Percentiles rank a stretch among this genome's conserved stretches.
phyloP scores from a whole-genome alignment of 208 protist genomes.

The Leishmania turanica region DNA sequence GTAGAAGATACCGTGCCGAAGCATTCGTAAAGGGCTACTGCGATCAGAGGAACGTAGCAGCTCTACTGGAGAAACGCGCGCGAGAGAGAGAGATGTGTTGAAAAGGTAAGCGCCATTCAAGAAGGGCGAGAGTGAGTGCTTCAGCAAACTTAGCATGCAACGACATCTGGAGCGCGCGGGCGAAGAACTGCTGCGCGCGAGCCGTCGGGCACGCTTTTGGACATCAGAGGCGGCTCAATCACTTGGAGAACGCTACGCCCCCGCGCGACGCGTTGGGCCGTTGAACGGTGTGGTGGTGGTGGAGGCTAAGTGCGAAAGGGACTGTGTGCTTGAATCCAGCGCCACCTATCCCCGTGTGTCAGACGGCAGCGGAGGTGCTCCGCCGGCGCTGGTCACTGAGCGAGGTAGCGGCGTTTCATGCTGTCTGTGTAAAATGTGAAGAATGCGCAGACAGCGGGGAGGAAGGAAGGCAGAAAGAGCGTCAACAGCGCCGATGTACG shows the following conservation, averaged over 20 bases:
- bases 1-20: constrained; percentile 15
- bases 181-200: not conserved
- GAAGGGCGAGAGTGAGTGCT: not conserved
- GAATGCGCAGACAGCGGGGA: not conserved
- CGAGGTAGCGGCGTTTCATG: not conserved
- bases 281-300: not conserved
- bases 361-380: not conserved
- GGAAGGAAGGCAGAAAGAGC: not conserved
- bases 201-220: not conserved
- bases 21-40: constrained; percentile 1
- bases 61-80: not conserved
- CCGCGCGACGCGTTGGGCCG: not conserved
- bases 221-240: not conserved
- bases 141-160: not conserved
- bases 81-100: not conserved
- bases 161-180: no score
- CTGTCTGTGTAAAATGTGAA: not conserved
- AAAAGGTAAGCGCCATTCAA: not conserved
- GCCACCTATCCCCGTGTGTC: not conserved
- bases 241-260: not conserved
- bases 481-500: not conserved
- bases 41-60: not conserved
- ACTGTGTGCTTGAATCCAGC: not conserved
- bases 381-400: not conserved
- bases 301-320: no score